Conservation (phyloP, 176 grass and related monocot genomes). For the Alloteropsis semialata region DNA sequence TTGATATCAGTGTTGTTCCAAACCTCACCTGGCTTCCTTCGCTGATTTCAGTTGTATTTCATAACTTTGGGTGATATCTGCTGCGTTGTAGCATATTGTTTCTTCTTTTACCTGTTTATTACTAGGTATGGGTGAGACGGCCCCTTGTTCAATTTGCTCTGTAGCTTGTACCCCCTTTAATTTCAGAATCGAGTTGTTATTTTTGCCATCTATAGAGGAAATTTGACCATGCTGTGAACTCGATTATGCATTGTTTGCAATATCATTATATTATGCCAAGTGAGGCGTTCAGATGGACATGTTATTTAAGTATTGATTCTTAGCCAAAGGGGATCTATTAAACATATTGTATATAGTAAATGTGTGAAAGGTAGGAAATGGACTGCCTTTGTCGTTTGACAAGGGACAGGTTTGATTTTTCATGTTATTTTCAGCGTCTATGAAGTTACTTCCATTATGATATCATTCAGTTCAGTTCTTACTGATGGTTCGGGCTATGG, state of each 20-base stretch:
- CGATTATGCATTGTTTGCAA: neutral
- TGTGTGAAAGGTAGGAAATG: neutral
- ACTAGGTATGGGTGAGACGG: constrained; percentile 16
- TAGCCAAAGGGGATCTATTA: neutral
- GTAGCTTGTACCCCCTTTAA: constrained; percentile 2
- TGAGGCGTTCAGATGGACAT: neutral
- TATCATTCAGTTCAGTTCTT: neutral
- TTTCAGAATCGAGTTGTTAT: constrained; percentile 14
- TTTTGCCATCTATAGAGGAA: constrained; percentile 11
- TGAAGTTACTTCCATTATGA: neutral
- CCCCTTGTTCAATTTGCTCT: constrained; percentile 16
- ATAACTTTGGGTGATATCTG: constrained; percentile 16
- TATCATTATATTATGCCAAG: neutral
- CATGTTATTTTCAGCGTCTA: neutral
- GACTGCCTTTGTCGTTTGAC: neutral
- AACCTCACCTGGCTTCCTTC: neutral
- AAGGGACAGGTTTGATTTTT: neutral
- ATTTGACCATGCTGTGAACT: neutral
- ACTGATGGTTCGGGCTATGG: neutral
- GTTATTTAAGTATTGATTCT: neutral
- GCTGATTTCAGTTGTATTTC: constrained; percentile 33
- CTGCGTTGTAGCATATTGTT: constrained; percentile 27
- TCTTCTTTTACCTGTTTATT: constrained; percentile 8
- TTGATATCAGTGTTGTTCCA: constrained; percentile 2
- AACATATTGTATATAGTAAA: neutral